Evolutionary conservation across 768 basidiomycete species (phyloP).

Genomic region (Kondoa subrosea): DNA sequence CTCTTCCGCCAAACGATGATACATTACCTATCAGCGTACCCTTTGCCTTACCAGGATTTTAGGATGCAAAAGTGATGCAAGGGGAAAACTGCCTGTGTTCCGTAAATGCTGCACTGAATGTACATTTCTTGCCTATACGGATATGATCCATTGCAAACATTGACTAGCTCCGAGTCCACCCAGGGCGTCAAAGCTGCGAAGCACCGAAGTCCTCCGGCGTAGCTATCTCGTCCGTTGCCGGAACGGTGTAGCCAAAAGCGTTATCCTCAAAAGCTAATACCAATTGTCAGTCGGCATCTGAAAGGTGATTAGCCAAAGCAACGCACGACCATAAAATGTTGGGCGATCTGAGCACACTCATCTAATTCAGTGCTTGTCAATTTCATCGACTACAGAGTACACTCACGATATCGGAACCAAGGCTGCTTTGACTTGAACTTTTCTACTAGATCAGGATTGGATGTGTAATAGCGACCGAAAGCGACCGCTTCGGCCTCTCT

Average conservation of each 20-base stretch:
- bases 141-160: no score
- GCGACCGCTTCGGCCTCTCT: conserved; percentile 26
- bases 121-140: no score
- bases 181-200: conserved; percentile 4
- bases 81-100: no score
- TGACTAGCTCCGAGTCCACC: no score
- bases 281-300: neutral
- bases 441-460: conserved; percentile 23
- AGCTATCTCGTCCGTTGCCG: conserved; percentile 13
- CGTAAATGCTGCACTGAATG: no score
- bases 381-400: neutral
- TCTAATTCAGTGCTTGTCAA: neutral
- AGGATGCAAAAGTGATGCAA: no score
- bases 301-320: neutral
- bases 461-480: conserved; percentile 14
- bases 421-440: conserved; percentile 3
- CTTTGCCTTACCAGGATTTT: no score
- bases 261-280: conserved; percentile 25
- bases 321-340: conserved; percentile 26
- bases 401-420: neutral
- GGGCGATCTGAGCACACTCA: conserved; percentile 17
- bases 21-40: neutral
- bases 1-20: neutral
- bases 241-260: conserved; percentile 28
- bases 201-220: neutral